Percentiles rank a stretch among this genome's conserved stretches.
Evolutionary conservation across 495 filamentous ascomycete genomes (phyloP).

Genomic region (Xylaria palmicola): DNA sequence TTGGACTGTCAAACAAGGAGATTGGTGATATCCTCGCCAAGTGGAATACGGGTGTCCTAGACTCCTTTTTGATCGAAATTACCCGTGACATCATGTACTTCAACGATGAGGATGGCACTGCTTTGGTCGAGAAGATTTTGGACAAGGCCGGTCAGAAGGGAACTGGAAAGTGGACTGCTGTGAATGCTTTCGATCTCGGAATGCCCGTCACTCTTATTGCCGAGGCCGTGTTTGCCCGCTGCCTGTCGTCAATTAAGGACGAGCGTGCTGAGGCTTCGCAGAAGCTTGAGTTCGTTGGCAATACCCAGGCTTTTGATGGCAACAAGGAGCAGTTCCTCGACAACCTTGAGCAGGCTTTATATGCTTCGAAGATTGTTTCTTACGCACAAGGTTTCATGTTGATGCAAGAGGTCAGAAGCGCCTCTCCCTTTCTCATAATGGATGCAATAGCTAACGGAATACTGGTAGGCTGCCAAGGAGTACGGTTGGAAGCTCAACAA

Average conservation of each 20-base stretch:
- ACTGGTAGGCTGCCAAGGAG: constrained; percentile 77
- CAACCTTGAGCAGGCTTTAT: constrained; percentile 97
- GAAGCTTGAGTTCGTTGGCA: constrained; percentile 70
- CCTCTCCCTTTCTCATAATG: not conserved
- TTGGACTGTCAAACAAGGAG: constrained; percentile 81
- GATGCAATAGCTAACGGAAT: constrained; percentile 20
- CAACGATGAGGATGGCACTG: constrained; percentile 87
- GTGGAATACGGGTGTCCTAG: constrained; percentile 98
- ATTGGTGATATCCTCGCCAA: constrained; percentile 90
- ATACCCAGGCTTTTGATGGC: constrained; percentile 75
- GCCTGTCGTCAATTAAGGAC: constrained; percentile 88
- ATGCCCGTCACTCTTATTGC: constrained; percentile 99
- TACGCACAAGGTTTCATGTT: constrained; percentile 99
- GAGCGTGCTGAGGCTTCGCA: constrained; percentile 83
- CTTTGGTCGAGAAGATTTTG: constrained; percentile 97
- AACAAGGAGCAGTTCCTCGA: constrained; percentile 91
- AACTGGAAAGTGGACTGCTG: constrained; percentile 99
- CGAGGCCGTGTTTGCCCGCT: constrained; percentile 93
- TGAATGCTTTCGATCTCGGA: constrained; percentile 96
- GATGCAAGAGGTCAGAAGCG: constrained; percentile 86
- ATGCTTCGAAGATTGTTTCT: constrained; percentile 99
- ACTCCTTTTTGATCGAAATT: constrained; percentile 99
- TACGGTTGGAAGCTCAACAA: constrained; percentile 99
- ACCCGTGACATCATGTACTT: constrained; percentile 96
- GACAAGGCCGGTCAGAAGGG: constrained; percentile 99